Evolutionary conservation across 225 moss, liverwort and hornwort genomes (phyloP).

Genomic region (Bryoerythrophyllum caledonicum): DNA sequence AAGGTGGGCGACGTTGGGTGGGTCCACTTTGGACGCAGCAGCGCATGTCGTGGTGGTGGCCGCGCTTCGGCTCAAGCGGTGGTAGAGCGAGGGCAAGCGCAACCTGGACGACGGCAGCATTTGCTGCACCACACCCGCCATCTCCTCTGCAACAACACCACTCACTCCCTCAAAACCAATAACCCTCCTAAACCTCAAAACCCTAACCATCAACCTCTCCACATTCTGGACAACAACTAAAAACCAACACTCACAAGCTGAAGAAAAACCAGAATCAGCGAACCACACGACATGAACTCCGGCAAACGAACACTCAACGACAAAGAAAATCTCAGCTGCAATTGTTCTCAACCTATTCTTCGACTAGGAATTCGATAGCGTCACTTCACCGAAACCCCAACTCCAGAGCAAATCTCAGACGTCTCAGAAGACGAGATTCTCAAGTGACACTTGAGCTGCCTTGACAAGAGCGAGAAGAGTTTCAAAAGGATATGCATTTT

Average conservation of each 20-base stretch:
- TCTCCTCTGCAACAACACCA: not conserved
- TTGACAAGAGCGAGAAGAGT: not conserved
- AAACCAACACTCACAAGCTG: not conserved
- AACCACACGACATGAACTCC: constrained; percentile 5
- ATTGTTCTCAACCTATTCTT: not conserved
- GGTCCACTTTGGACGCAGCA: constrained; percentile 60
- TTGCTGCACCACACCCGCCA: constrained; percentile 39
- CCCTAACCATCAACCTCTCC: not conserved
- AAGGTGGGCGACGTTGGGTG: constrained; percentile 70
- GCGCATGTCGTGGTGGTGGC: constrained; percentile 30
- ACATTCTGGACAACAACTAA: not conserved
- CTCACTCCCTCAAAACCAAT: not conserved
- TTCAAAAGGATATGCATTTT: constrained; percentile 30
- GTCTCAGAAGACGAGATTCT: too few species aligned
- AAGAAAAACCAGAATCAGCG: not conserved
- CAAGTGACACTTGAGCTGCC: not conserved
- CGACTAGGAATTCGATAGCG: not conserved
- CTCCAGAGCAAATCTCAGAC: too few species aligned
- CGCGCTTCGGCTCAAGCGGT: constrained; percentile 32
- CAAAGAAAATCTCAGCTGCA: not conserved
- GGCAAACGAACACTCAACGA: too few species aligned
- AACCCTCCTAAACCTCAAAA: constrained; percentile 6
- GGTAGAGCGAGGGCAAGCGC: constrained; percentile 31
- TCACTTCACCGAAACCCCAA: too few species aligned
- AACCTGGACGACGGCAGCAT: constrained; percentile 29